Percentiles rank a stretch among this genome's conserved stretches.
Conservation (phyloP, 768 basidiomycete genomes). For the Tricholoma sp. region DNA sequence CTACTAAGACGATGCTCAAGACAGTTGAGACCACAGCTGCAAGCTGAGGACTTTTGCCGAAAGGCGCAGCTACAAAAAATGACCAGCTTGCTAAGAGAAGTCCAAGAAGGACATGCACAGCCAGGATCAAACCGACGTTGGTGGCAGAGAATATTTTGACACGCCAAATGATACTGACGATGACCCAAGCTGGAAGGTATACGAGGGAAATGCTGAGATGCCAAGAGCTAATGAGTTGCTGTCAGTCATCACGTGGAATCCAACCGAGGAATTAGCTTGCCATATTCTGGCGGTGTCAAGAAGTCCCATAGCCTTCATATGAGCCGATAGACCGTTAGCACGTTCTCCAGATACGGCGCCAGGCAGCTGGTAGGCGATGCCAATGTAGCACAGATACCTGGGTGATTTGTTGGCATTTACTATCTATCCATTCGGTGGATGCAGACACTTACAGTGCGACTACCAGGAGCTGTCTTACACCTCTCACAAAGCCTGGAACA, state of each 20-base stretch:
- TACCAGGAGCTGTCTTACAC: slow-evolving; percentile 56
- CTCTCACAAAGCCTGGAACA: slow-evolving; percentile 52
- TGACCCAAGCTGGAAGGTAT: slow-evolving; percentile 76
- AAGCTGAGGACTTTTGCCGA: slow-evolving; percentile 68
- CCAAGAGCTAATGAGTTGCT: slow-evolving; percentile 43
- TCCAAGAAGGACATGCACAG: slow-evolving; percentile 62
- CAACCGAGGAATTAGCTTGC: slow-evolving; percentile 27
- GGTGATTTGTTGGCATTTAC: neutral
- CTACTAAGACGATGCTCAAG: slow-evolving; percentile 58
- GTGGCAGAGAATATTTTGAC: slow-evolving; percentile 60
- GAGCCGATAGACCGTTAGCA: slow-evolving; percentile 56
- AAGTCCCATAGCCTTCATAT: slow-evolving; percentile 80
- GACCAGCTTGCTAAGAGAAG: slow-evolving; percentile 67
- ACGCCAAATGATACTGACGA: slow-evolving; percentile 61
- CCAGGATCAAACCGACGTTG: slow-evolving; percentile 52
- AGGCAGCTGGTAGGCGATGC: slow-evolving; percentile 74
- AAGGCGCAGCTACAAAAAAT: slow-evolving; percentile 63
- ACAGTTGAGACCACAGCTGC: slow-evolving; percentile 66
- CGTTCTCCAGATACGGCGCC: slow-evolving; percentile 66
- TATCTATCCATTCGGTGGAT: too few relatives aligned
- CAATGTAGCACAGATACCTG: slow-evolving; percentile 67
- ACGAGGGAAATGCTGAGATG: slow-evolving; percentile 58
- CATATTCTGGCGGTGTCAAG: slow-evolving; percentile 62
- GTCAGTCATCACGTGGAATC: neutral
- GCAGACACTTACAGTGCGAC: slow-evolving; percentile 51